Percentiles rank a stretch among this genome's conserved stretches.
These are phyloP conservation scores for Chenopodium berlandieri DNA, from an alignment of 148 eudicot genomes.

Conservation along the genomic window DNA sequence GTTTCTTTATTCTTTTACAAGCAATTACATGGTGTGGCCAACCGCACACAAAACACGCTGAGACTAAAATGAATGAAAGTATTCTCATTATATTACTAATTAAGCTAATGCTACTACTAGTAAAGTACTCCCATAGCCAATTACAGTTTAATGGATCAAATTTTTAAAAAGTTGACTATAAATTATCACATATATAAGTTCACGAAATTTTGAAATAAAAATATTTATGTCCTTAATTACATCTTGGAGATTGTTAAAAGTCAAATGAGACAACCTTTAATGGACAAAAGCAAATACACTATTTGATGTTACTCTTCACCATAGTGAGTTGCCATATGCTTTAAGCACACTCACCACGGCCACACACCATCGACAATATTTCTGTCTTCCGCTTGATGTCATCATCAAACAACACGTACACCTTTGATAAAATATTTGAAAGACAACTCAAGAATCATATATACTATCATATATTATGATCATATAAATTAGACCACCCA, in stretches of 20 bases:
- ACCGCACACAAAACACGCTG: no score
- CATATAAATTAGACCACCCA: slow-evolving; percentile 1
- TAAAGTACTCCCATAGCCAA: neutral
- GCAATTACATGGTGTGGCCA: no score
- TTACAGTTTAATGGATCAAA: no score
- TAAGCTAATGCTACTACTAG: neutral
- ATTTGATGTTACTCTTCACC: slow-evolving; percentile 4
- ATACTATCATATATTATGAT: neutral
- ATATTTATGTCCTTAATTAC: no score
- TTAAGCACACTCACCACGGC: neutral
- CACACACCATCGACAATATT: slow-evolving; percentile 3
- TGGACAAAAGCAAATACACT: no score
- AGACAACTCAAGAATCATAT: neutral
- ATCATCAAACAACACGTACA: slow-evolving; percentile 10
- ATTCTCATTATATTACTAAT: neutral
- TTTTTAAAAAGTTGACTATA: no score
- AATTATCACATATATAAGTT: no score
- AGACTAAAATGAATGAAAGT: no score
- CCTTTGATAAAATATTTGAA: neutral
- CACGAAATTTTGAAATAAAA: no score
- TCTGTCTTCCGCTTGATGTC: slow-evolving; percentile 8
- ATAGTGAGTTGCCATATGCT: slow-evolving; percentile 13
- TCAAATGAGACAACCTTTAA: no score
- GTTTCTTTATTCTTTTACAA: no score
- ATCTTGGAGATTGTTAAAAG: no score